Base-by-base conservation (phyloP, 441 rosid species). In the Arabidopsis hybrid region DNA sequence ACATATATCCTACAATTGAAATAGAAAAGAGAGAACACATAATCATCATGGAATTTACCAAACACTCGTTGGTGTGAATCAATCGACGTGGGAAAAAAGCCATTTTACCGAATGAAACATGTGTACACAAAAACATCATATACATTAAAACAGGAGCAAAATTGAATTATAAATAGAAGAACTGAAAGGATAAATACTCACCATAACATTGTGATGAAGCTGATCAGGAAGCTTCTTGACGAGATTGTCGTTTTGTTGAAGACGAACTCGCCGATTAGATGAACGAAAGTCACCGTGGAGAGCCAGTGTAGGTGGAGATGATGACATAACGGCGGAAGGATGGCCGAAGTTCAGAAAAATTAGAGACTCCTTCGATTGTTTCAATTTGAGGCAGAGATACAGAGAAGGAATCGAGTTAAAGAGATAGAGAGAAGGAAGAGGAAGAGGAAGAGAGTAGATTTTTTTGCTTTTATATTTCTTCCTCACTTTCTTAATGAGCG, bases 81-180 rank as follows among this genome's bases (percentile, higher is more conserved):
- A 95, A 79, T 59, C 89, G 89, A 51, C 97, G 94, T 21, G 99
- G 97, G 60, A 95, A 89, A 72, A 92, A 91, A 3, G 95, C 97
- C 16, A 83, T 81, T 85, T 91, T 92, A 38, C 97, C 96, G 17
- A 90, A 92, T 0, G 96, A 97, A 78, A 90, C 95, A 94, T 91
- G 69, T 53, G 16, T 38, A 32, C 38, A 68, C 16, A 17, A 29
- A 29, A 17, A 14, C 51, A 64, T 14, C 38, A 50, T 18, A 63
- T 12, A 32, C 10, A 47, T 40, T 16, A 56, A 21, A 21, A 46
- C 60, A 8, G 12, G 10, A 1, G 34, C 55, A 31, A 69, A 52
- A 57, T 50, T 56, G 10, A 38, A 50, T 1, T 10, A 14, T 0
- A 61, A 3, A 6, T 14, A 9, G 9, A 6, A 1, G 1, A 16